Base-by-base conservation (phyloP, 352 stramenopile species). In the Discostella stelligera region DNA sequence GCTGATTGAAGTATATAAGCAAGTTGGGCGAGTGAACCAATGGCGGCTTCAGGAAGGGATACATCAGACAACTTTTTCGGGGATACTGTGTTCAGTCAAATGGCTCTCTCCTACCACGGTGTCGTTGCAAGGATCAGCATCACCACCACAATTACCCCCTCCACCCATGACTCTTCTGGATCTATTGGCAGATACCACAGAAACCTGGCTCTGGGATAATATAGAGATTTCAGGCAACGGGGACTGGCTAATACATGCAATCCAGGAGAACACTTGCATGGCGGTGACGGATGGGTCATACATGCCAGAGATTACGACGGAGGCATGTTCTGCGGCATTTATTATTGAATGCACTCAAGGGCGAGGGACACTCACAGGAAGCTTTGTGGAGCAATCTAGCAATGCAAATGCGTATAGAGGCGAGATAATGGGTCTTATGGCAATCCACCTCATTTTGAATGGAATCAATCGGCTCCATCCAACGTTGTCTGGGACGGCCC, bases 211-310 rank as follows among this genome's bases (percentile, higher is more conserved):
- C 7, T 59, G 52, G 52, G 52, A 39, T 3, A 8, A 59, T 11
- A 2, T 59, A 11, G 13, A n/a, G n/a, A 9, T 59, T 2, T n/a
- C n/a, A 21, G 52, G 52, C 0, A 27, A 16, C 8, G 8, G 2
- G 9, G 52, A 39, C 3, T 59, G 52, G 52, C 20, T 59, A 11
- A 2, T 41, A 2, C 0, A 59, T 6, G 2, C 21, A 0, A 59
- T 59, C 18, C n/a, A 3, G 0, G 20, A 59, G 8, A 3, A 1
- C 9, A 30, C 52, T 10, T 39, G 30, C 0, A 20, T 59, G 2
- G 52, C 52, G 5, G 52, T 59, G n/a, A 59, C 52, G 0, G 52
- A 59, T 27, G 52, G 52, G 20, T 58, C n/a, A 25, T 58, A 32
- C 30, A 25, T 58, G 3, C 14, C 10, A 0, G 52, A 59, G 7